phyloP scores from a whole-genome alignment of 352 stramenopile genomes.

The Phytopythium mirpurense region DNA sequence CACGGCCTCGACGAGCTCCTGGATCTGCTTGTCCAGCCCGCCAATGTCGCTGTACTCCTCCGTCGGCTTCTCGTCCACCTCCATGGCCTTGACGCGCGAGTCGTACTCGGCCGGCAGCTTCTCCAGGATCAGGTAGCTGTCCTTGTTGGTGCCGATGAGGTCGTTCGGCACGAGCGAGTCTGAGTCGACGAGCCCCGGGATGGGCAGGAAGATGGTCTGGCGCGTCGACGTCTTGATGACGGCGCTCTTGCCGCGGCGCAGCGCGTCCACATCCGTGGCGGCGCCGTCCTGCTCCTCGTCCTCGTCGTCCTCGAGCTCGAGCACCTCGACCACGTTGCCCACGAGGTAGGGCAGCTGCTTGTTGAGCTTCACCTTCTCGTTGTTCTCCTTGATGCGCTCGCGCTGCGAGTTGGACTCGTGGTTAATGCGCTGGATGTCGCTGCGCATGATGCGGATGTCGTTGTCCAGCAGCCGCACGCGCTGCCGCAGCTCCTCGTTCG shows the following conservation, averaged over 20 bases:
- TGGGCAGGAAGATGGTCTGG: constrained; percentile 98
- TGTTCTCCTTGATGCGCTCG: constrained; percentile 97
- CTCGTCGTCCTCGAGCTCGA: constrained; percentile 88
- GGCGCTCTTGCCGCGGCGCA: constrained; percentile 89
- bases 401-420: constrained; percentile 93
- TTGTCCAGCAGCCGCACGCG: constrained; percentile 96
- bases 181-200: constrained; percentile 76
- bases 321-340: constrained; percentile 96
- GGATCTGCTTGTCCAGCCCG: constrained; percentile 96
- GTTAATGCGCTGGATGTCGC: constrained; percentile 95
- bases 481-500: constrained; percentile 93
- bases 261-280: constrained; percentile 89
- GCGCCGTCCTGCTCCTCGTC: constrained; percentile 92
- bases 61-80: constrained; percentile 25
- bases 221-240: constrained; percentile 98
- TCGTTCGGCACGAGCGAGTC: constrained; percentile 29
- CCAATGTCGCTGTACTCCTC: constrained; percentile 95
- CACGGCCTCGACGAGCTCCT: constrained; percentile 99
- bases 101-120: constrained; percentile 99
- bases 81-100: constrained; percentile 94
- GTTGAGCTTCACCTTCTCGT: constrained; percentile 99
- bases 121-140: constrained; percentile 94
- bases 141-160: no score
- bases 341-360: constrained; percentile 99
- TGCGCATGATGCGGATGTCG: constrained; percentile 97